Conservation (phyloP, 2,329 filamentous ascomycete species). For the Tolypocladium capitatum region DNA sequence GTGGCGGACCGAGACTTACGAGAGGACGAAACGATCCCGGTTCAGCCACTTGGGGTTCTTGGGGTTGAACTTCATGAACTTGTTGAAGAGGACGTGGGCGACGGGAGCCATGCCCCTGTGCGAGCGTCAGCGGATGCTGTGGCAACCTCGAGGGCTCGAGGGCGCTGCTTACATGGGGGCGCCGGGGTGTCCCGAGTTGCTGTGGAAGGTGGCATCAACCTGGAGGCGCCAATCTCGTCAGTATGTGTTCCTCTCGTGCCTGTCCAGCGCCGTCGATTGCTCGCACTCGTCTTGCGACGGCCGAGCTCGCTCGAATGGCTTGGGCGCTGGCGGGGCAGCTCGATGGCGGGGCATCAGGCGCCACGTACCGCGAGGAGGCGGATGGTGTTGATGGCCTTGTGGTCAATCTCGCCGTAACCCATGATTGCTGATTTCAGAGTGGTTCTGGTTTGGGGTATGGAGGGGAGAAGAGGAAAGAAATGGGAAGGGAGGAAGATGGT, state of each 20-base stretch:
- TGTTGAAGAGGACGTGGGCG: constrained; percentile 95
- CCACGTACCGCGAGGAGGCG: constrained; percentile 80
- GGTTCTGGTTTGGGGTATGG: constrained; percentile 7
- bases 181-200: constrained; percentile 97
- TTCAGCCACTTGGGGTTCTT: constrained; percentile 97
- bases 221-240: constrained; percentile 24
- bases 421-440: constrained; percentile 42
- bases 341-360: constrained; percentile 17
- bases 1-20: constrained; percentile 49
- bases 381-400: constrained; percentile 96
- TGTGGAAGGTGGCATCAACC: constrained; percentile 93
- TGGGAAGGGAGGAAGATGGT: constrained; percentile 1
- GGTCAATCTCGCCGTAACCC: constrained; percentile 78
- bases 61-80: constrained; percentile 99
- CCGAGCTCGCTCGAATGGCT: neutral
- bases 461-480: constrained; percentile 10
- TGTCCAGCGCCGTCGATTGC: neutral
- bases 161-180: constrained; percentile 66
- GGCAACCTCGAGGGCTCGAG: neutral
- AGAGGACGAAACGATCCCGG: constrained; percentile 96
- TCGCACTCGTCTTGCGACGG: neutral
- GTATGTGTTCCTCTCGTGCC: neutral
- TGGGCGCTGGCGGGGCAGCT: constrained; percentile 16
- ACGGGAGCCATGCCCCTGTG: constrained; percentile 73
- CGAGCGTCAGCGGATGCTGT: constrained; percentile 17